Evolutionary conservation across 768 basidiomycete species (phyloP).

Genomic region (Tulasnella sp.): DNA sequence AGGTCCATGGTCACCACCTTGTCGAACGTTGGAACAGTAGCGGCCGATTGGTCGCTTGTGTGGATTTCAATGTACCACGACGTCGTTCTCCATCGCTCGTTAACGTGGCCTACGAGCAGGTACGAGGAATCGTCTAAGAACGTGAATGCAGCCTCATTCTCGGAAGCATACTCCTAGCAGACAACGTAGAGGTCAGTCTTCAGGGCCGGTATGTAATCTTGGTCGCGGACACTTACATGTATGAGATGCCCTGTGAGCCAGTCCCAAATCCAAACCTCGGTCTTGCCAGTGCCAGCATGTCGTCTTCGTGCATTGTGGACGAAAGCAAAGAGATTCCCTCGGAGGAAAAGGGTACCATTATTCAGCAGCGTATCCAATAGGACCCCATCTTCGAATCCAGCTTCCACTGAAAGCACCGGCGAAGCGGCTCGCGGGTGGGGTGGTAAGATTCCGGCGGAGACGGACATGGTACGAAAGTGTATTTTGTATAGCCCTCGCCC

Average conservation of each 20-base stretch:
- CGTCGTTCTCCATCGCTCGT: neutral
- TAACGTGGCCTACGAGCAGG: neutral
- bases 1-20: neutral
- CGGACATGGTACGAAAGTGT: neutral
- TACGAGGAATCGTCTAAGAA: conserved; percentile 17
- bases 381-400: neutral
- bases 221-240: neutral
- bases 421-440: neutral
- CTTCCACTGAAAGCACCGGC: neutral
- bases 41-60: neutral
- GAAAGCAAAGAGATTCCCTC: conserved; percentile 10
- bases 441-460: neutral
- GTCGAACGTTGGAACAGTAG: neutral
- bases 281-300: neutral
- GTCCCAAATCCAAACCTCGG: conserved; percentile 17
- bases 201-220: neutral
- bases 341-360: neutral
- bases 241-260: conserved; percentile 15
- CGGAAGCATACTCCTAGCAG: neutral
- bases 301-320: neutral
- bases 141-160: neutral
- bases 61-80: conserved; percentile 5
- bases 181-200: neutral
- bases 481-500: neutral
- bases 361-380: neutral